Conservation (phyloP, 768 basidiomycete genomes). For the Agaricus bisporus region DNA sequence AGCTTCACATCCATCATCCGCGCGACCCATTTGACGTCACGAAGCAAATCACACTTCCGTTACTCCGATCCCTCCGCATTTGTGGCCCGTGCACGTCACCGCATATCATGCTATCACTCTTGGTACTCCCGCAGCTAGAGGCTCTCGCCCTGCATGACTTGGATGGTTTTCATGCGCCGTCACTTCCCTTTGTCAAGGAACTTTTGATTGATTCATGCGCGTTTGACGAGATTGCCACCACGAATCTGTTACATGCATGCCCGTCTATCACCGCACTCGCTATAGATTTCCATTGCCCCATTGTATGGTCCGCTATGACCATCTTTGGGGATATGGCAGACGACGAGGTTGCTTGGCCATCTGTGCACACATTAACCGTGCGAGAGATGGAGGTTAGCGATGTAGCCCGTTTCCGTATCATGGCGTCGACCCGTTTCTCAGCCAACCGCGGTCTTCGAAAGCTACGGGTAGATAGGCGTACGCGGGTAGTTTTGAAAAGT, state of each 20-base stretch:
- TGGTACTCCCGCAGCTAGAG: constrained; percentile 30
- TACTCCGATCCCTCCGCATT: constrained; percentile 34
- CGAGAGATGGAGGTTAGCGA: constrained; percentile 26
- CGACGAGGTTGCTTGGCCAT: constrained; percentile 26
- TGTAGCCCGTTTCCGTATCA: constrained; percentile 23
- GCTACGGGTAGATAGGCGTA: constrained; percentile 31
- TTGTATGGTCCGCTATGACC: constrained; percentile 19
- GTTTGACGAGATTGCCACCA: constrained; percentile 25
- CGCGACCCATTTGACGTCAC: constrained; percentile 23
- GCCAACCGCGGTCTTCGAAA: constrained; percentile 6
- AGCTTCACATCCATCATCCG: constrained; percentile 29
- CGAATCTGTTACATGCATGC: constrained; percentile 27
- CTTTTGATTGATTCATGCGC: constrained; percentile 28
- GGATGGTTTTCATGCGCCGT: constrained; percentile 26
- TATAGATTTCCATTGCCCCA: constrained; percentile 29
- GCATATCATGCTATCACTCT: constrained; percentile 28
- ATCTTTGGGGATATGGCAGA: not conserved
- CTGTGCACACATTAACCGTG: constrained; percentile 26
- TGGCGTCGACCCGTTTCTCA: constrained; percentile 21
- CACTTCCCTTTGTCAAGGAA: constrained; percentile 26
- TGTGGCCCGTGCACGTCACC: constrained; percentile 28
- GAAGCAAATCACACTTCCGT: constrained; percentile 25
- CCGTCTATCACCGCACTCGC: constrained; percentile 27
- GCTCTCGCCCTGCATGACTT: constrained; percentile 28
- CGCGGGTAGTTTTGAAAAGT: constrained; percentile 25